Evolutionary conservation across 371 early-diverging fungal species (phyloP).

Genomic region (Mucor lusitanicus): DNA sequence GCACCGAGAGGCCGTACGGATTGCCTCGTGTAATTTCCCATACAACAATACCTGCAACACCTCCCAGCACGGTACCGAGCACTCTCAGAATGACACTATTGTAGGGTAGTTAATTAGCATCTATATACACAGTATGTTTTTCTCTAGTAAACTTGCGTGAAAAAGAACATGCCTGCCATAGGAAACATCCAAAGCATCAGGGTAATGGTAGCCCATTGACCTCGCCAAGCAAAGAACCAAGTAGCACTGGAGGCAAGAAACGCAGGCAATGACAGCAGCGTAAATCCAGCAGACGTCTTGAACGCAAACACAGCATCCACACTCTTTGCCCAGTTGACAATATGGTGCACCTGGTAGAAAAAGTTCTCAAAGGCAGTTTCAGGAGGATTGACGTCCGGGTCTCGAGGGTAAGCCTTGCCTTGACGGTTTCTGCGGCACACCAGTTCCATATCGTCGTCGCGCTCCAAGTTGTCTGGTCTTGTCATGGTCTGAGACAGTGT

Average conservation of each 20-base stretch:
- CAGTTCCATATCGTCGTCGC: background rate
- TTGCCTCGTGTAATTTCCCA: constrained; percentile 48
- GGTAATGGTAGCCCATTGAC: constrained; percentile 49
- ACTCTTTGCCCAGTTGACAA: constrained; percentile 28
- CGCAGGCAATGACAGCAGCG: constrained; percentile 36
- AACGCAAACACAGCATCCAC: constrained; percentile 32
- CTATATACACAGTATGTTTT: no score
- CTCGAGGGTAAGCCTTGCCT: constrained; percentile 22
- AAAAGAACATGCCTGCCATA: constrained; percentile 38
- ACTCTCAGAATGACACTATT: constrained; percentile 33
- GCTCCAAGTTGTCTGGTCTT: background rate
- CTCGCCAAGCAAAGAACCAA: constrained; percentile 44
- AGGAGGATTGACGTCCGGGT: constrained; percentile 50
- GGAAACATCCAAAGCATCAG: constrained; percentile 47
- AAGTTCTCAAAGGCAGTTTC: constrained; percentile 25
- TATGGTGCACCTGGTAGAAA: constrained; percentile 17
- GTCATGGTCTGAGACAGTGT: constrained; percentile 18
- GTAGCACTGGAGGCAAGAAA: constrained; percentile 28
- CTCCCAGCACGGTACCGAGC: constrained; percentile 38
- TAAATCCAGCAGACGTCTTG: constrained; percentile 42
- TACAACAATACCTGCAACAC: constrained; percentile 39
- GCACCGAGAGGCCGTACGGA: constrained; percentile 37
- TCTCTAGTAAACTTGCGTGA: constrained; percentile 34
- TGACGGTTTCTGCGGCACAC: background rate
- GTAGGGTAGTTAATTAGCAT: no score